Evolutionary conservation across 2,329 filamentous ascomycete genomes (phyloP).

Genomic region (Huntiella decipiens): DNA sequence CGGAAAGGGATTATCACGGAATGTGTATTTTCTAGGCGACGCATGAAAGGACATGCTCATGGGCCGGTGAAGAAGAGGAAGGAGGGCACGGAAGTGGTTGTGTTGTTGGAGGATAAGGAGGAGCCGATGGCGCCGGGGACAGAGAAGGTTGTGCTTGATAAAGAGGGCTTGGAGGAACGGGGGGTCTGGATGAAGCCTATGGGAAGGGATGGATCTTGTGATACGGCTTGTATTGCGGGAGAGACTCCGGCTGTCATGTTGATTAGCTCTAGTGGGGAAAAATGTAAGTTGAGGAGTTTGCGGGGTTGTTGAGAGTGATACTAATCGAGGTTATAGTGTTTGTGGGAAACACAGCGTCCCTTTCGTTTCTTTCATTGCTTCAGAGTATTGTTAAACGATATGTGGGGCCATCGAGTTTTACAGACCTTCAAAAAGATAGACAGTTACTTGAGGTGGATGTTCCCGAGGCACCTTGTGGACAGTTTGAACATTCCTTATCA

Average conservation of each 20-base stretch:
- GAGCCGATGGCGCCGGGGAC: not conserved
- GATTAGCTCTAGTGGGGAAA: conserved; percentile 8
- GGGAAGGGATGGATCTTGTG: not conserved
- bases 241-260: conserved; percentile 9
- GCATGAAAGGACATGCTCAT: not conserved
- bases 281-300: not conserved
- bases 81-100: not conserved
- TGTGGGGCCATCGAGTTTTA: conserved; percentile 11
- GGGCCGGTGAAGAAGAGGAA: not conserved
- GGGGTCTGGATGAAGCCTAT: not conserved
- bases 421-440: conserved; percentile 8
- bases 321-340: conserved; percentile 5
- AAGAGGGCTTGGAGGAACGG: not conserved
- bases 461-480: conserved; percentile 2
- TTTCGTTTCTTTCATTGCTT: conserved; percentile 11
- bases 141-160: not conserved
- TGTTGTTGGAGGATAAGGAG: not conserved
- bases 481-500: conserved; percentile 2
- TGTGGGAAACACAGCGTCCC: conserved; percentile 10
- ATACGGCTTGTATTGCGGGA: not conserved
- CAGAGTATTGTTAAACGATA: conserved; percentile 11
- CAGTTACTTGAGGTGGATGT: conserved; percentile 10
- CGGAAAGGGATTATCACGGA: conserved; percentile 7
- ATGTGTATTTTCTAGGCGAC: conserved; percentile 3
- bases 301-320: not conserved